Evolutionary conservation across 1,139 yeast genomes (phyloP).

Genomic region (Saccharomyces hybrid): DNA sequence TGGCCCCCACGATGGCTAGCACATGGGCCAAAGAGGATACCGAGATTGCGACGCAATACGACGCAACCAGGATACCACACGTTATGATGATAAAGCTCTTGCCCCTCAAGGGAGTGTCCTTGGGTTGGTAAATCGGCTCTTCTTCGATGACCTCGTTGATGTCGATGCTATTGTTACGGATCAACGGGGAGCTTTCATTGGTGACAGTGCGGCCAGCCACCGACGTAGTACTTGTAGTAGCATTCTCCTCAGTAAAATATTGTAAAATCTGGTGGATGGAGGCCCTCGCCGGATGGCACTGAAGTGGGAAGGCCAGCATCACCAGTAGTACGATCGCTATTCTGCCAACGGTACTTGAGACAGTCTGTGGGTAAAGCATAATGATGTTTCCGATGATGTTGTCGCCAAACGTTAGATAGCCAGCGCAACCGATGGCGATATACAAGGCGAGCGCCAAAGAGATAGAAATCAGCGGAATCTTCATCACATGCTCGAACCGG

Average conservation of each 20-base stretch:
- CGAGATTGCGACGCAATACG: conserved; percentile 68
- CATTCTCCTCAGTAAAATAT: not conserved
- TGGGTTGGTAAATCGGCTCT: conserved; percentile 22
- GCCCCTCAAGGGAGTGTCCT: conserved; percentile 31
- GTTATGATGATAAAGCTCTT: conserved; percentile 59
- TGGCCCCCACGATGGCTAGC: conserved; percentile 87
- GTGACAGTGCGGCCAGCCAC: not conserved
- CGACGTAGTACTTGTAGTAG: not conserved
- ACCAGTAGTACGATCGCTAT: conserved; percentile 65
- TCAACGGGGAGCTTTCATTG: conserved; percentile 3
- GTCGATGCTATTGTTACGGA: not conserved
- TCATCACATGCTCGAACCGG: conserved; percentile 46
- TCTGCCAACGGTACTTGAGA: conserved; percentile 59
- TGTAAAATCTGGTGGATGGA: conserved; percentile 5
- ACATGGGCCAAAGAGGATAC: conserved; percentile 79
- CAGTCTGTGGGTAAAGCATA: conserved; percentile 57
- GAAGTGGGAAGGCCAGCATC: conserved; percentile 62
- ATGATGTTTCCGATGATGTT: conserved; percentile 60
- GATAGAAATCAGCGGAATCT: conserved; percentile 50
- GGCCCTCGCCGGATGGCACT: conserved; percentile 54
- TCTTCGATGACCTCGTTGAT: conserved; percentile 14
- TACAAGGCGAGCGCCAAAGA: conserved; percentile 52
- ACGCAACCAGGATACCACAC: conserved; percentile 47
- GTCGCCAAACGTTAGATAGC: conserved; percentile 65
- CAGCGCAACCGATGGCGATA: conserved; percentile 55